These are phyloP conservation scores for Tylopilus sp. DNA, from an alignment of 1,284 basidiomycete genomes.

Conservation along the genomic window DNA sequence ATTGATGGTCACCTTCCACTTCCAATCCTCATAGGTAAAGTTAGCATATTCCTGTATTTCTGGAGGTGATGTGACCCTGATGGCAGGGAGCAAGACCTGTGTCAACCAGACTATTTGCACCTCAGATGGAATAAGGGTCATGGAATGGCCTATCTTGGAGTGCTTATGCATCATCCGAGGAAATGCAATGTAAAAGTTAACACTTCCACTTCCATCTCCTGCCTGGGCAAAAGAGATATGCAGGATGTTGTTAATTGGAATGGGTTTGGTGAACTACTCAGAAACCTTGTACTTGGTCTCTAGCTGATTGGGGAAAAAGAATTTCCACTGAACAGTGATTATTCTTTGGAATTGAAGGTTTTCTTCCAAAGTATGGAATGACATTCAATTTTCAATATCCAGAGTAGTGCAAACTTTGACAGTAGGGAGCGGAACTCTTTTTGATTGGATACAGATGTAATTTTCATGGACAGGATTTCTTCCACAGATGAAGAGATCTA, in stretches of 20 bases:
- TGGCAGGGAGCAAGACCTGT: conserved; percentile 17
- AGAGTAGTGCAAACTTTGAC: conserved; percentile 11
- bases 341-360: conserved; percentile 15
- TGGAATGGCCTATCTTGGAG: background rate
- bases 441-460: conserved; percentile 11
- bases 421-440: background rate
- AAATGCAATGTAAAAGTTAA: conserved; percentile 21
- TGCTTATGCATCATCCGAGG: conserved; percentile 20
- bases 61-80: conserved; percentile 5
- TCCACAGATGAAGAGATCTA: conserved; percentile 11
- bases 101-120: conserved; percentile 10
- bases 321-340: conserved; percentile 20
- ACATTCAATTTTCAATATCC: conserved; percentile 19
- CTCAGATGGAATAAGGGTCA: conserved; percentile 7
- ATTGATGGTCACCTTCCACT: conserved; percentile 20
- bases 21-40: conserved; percentile 24
- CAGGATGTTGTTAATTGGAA: conserved; percentile 15
- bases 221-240: conserved; percentile 12
- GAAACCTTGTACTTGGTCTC: background rate
- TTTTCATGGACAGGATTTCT: conserved; percentile 10
- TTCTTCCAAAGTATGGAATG: conserved; percentile 15
- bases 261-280: conserved; percentile 14
- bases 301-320: conserved; percentile 5
- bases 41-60: conserved; percentile 17
- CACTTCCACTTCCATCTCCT: conserved; percentile 9